phyloP scores from a whole-genome alignment of 1,284 basidiomycete species.

The Trametes polyzona region DNA sequence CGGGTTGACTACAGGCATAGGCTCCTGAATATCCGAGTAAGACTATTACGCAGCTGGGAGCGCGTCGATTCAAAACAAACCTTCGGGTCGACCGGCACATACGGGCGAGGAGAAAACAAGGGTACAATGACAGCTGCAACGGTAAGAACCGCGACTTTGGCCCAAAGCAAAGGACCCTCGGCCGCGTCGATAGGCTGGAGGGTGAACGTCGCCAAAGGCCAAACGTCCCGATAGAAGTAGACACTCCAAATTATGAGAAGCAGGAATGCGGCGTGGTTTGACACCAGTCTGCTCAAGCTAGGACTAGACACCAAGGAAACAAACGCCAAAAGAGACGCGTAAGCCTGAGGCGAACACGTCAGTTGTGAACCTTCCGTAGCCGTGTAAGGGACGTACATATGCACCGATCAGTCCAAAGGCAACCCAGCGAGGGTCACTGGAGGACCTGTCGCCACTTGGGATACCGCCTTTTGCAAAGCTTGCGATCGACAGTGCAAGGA shows the following conservation, averaged over 20 bases:
- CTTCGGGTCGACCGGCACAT: slow-evolving; percentile 47
- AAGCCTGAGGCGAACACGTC: slow-evolving; percentile 40
- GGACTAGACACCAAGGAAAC: slow-evolving; percentile 22
- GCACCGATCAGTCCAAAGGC: slow-evolving; percentile 38
- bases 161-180: slow-evolving; percentile 36
- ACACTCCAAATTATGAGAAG: slow-evolving; percentile 24
- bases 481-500: slow-evolving; percentile 33
- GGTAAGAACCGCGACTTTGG: slow-evolving; percentile 40
- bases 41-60: background rate
- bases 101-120: slow-evolving; percentile 46
- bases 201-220: slow-evolving; percentile 59
- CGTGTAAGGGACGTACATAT: slow-evolving; percentile 34
- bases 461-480: slow-evolving; percentile 12
- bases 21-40: slow-evolving; percentile 45
- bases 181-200: slow-evolving; percentile 43
- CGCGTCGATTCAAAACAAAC: slow-evolving; percentile 32
- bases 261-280: slow-evolving; percentile 24
- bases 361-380: slow-evolving; percentile 23
- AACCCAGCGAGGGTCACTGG: slow-evolving; percentile 23
- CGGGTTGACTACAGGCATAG: slow-evolving; percentile 52
- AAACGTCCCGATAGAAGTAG: slow-evolving; percentile 67
- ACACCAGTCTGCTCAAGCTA: slow-evolving; percentile 11
- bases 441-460: slow-evolving; percentile 2
- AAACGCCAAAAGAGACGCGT: slow-evolving; percentile 29
- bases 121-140: slow-evolving; percentile 46